Conservation (phyloP, 73 alveolate species). For the Paramecium primaurelia region DNA sequence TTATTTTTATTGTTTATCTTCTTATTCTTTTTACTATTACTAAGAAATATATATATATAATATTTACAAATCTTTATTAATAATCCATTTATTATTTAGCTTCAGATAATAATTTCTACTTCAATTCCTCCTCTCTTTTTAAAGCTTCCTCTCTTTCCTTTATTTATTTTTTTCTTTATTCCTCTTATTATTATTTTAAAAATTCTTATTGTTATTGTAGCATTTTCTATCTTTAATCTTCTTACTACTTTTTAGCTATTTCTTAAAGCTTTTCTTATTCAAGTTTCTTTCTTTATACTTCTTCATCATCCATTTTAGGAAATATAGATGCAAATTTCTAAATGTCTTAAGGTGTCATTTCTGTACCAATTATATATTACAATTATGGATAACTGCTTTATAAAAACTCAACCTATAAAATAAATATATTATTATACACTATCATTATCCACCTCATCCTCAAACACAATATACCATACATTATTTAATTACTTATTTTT, state of each 20-base stretch:
- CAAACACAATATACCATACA: neutral
- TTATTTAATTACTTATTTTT: neutral
- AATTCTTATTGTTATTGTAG: neutral
- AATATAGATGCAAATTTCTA: neutral
- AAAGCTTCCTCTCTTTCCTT: neutral
- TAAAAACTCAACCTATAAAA: neutral
- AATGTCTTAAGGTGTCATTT: neutral
- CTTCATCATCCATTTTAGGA: neutral
- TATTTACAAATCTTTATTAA: neutral
- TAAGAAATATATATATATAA: neutral
- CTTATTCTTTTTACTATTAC: neutral
- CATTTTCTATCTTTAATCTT: neutral
- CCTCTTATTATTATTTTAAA: neutral
- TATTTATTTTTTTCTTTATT: neutral
- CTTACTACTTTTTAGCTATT: neutral
- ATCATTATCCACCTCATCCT: conserved; percentile 6
- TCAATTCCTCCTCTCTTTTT: neutral
- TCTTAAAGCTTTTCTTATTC: neutral
- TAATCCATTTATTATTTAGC: neutral
- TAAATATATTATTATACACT: neutral
- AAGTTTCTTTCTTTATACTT: neutral
- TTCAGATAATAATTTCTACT: neutral
- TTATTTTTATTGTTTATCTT: neutral
- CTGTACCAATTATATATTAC: neutral
- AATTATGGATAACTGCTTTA: neutral